Evolutionary conservation across 164 flowering plant species (phyloP).

Genomic region (Tetracentron sinense): DNA sequence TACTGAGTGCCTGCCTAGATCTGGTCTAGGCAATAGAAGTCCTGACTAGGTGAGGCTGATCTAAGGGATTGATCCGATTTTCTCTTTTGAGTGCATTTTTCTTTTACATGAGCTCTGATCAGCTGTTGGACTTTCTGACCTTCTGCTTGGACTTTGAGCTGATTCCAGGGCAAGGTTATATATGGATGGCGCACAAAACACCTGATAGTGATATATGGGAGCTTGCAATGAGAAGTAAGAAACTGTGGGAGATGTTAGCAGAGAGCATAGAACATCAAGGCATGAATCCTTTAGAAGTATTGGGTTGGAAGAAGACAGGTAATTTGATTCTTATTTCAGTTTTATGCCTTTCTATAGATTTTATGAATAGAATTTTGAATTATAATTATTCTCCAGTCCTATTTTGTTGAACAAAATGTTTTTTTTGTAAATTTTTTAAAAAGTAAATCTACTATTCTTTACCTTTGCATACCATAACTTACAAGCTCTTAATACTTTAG

Average conservation of each 20-base stretch:
- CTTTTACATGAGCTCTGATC: conserved; percentile 3
- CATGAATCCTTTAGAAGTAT: conserved; percentile 46
- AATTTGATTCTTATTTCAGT: background rate
- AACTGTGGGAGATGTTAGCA: conserved; percentile 61
- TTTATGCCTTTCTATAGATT: background rate
- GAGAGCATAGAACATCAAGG: conserved; percentile 46
- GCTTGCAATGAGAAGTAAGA: conserved; percentile 66
- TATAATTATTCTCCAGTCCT: too few relatives aligned
- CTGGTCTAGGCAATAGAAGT: too few relatives aligned
- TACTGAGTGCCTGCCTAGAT: too few relatives aligned
- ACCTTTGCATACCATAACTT: background rate
- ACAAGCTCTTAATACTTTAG: background rate
- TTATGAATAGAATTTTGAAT: too few relatives aligned
- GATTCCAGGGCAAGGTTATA: conserved; percentile 79
- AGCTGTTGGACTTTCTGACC: conserved; percentile 12
- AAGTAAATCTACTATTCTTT: too few relatives aligned
- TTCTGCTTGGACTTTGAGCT: conserved; percentile 24
- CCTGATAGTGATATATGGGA: conserved; percentile 80
- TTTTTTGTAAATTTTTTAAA: too few relatives aligned
- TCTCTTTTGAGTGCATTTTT: background rate
- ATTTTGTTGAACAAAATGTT: too few relatives aligned
- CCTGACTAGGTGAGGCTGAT: too few relatives aligned
- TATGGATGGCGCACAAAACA: conserved; percentile 79
- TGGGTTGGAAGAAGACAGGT: conserved; percentile 96
- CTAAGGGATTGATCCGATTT: background rate